Evolutionary conservation across 331 rosid species (phyloP), one percentile per base, ranked within the genome.

Genomic region (Quercus lobata): DNA sequence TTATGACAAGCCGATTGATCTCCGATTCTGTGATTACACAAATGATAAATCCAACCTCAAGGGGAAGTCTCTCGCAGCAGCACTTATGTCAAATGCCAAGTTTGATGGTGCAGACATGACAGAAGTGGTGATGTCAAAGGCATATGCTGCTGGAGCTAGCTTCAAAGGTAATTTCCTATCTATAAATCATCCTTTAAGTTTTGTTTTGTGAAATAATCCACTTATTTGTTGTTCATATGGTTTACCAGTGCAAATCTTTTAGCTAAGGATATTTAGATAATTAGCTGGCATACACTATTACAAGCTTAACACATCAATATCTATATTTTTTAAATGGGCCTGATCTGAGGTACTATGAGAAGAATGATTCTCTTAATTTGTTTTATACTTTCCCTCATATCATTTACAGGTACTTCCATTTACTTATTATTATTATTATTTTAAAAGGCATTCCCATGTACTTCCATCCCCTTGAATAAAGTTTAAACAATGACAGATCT

Each of bases 71-170:
- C 92, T 95, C n/a, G 88, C 98, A 4, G 99, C 98, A 74, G 98
- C 99, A 44, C 97, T 95, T 77, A 89, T 95, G 99, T 90, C 98
- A 4, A 96, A 89, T 71, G 98, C 99, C 17, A 95, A 90, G 90
- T 95, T 95, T 80, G 98, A 95, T 81, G 97, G 99, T 61, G 99
- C 99, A 14, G 97, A 95, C 92, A 92, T 95, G 97, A 0, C 97
- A 30, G 99, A 95, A 85, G 99, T 95, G 60, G 90, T 95, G 53
- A 95, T 95, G 99, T 95, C 99, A 12, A 95, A 95, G 84, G 98
- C 98, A 58, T 95, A 91, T 75, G 98, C 99, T 18, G 99, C 76
- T 61, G 90, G 92, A 71, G 97, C 89, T 73, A 95, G 97, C 91
- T 95, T 95, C 87, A 89, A 84, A 88, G 97, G 99, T 93, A 89